Evolutionary conservation across 2,329 filamentous ascomycete species (phyloP).

Genomic region (Thelonectria rubi): DNA sequence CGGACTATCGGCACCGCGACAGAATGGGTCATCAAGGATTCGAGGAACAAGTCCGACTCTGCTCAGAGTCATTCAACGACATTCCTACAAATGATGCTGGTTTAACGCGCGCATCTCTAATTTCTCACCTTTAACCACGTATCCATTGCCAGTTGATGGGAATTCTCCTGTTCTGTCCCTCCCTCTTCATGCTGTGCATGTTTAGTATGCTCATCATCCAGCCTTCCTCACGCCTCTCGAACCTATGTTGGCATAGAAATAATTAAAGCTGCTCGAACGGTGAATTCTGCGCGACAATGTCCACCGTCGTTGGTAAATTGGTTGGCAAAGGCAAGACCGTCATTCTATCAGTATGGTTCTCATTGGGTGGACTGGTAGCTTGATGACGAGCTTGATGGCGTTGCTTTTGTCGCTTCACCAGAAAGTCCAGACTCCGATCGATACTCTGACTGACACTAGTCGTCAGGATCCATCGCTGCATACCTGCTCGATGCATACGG

Average conservation of each 20-base stretch:
- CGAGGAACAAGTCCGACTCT: conserved; percentile 49
- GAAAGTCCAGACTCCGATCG: too few relatives aligned
- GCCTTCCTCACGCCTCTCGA: conserved; percentile 63
- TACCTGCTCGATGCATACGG: conserved; percentile 65
- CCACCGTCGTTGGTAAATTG: conserved; percentile 66
- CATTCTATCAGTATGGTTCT: conserved; percentile 69
- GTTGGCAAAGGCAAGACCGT: conserved; percentile 63
- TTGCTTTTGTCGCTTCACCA: too few relatives aligned
- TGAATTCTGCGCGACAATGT: conserved; percentile 70
- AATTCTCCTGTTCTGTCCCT: conserved; percentile 66
- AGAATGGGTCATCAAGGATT: conserved; percentile 62
- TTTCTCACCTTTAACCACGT: conserved; percentile 60
- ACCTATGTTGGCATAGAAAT: conserved; percentile 65
- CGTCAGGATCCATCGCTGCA: conserved; percentile 63
- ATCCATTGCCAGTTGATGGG: conserved; percentile 65
- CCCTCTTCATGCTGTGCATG: conserved; percentile 66
- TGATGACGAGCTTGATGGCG: conserved; percentile 54
- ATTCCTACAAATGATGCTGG: conserved; percentile 8
- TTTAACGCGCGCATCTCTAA: conserved; percentile 58
- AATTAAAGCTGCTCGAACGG: conserved; percentile 68
- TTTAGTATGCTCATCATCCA: conserved; percentile 68
- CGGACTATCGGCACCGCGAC: conserved; percentile 45
- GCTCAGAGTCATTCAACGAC: conserved; percentile 56
- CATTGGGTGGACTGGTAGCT: conserved; percentile 67
- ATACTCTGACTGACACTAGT: conserved; percentile 19